These are phyloP conservation scores for Staphylotrichum longicolle DNA, from an alignment of 495 filamentous ascomycete genomes.

Conservation along the genomic window DNA sequence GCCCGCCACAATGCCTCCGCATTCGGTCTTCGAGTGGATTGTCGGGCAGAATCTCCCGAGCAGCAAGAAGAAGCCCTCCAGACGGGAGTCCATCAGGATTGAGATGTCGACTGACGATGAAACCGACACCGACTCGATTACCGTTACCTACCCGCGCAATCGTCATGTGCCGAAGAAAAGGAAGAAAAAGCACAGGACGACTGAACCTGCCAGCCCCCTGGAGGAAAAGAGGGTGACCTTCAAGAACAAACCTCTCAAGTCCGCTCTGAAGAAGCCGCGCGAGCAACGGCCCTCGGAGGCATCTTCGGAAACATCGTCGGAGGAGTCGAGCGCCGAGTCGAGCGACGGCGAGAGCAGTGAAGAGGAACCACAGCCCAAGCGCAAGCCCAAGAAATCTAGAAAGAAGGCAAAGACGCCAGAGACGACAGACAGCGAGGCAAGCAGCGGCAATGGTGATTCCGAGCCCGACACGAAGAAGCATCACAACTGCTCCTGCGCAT, in stretches of 20 bases:
- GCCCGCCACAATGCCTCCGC: conserved; percentile 28
- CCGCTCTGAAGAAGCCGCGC: conserved; percentile 26
- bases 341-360: conserved; percentile 11
- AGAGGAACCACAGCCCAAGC: conserved; percentile 11
- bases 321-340: neutral
- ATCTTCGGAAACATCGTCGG: neutral
- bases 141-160: conserved; percentile 37
- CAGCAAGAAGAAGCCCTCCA: conserved; percentile 19
- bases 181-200: conserved; percentile 5
- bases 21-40: conserved; percentile 42
- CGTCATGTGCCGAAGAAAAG: neutral
- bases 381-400: neutral
- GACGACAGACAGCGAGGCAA: neutral
- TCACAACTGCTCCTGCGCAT: conserved; percentile 11
- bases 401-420: conserved; percentile 19
- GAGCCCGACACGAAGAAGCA: conserved; percentile 3
- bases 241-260: conserved; percentile 20
- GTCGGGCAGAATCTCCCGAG: conserved; percentile 36
- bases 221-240: conserved; percentile 27
- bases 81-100: conserved; percentile 27
- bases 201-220: neutral
- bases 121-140: conserved; percentile 34
- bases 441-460: conserved; percentile 2
- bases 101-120: conserved; percentile 43
- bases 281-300: conserved; percentile 12